Evolutionary conservation across 2,329 filamentous ascomycete species (phyloP).

Genomic region (Fusarium marasasianum): DNA sequence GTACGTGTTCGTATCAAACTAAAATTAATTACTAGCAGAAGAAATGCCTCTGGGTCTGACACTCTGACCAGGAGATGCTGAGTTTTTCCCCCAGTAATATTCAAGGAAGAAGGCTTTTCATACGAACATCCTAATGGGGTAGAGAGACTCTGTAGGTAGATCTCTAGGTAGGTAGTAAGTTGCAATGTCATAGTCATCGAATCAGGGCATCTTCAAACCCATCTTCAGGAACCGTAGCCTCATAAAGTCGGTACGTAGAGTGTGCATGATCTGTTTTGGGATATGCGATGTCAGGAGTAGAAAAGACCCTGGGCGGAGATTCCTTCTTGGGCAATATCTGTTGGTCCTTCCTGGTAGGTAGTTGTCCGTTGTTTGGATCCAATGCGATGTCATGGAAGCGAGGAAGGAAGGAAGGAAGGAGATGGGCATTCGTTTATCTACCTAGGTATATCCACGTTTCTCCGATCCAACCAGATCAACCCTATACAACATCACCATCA

Average conservation of each 20-base stretch:
- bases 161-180: not conserved
- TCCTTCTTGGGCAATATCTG: constrained; percentile 14
- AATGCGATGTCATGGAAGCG: not conserved
- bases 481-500: not conserved
- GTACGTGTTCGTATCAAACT: not conserved
- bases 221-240: not conserved
- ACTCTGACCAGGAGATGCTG: constrained; percentile 6
- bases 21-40: not conserved
- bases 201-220: not conserved
- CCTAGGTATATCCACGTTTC: constrained; percentile 18
- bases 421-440: constrained; percentile 25
- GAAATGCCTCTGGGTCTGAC: constrained; percentile 1
- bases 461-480: not conserved
- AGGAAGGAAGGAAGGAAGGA: constrained; percentile 1
- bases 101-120: not conserved
- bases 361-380: not conserved
- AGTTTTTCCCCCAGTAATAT: constrained; percentile 9
- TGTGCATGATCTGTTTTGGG: not conserved
- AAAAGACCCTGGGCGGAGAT: not conserved
- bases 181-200: not conserved
- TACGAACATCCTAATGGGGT: not conserved
- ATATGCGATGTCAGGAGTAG: constrained; percentile 11
- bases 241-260: constrained; percentile 9
- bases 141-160: not conserved
- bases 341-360: not conserved